Base-by-base conservation (phyloP, 768 basidiomycete species). In the Trametes maxima region DNA sequence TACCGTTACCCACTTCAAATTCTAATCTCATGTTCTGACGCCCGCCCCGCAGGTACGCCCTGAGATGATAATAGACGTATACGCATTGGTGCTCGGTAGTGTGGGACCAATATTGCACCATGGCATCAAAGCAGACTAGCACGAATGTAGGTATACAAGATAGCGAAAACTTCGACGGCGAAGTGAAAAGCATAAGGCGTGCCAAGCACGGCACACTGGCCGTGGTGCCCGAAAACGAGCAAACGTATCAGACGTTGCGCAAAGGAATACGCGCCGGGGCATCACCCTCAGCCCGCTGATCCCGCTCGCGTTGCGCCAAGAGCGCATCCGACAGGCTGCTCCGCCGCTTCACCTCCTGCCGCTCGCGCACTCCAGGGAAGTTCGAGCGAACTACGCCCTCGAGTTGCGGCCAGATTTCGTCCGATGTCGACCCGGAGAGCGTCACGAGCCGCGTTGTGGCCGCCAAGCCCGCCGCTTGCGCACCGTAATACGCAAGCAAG, bases 371-470 rank as follows among this genome's bases (percentile, higher is more conserved):
- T 4, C 71, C 68, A 2, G 91, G 88, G 69, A 90, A 90, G 2
- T 80, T 72, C 24, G 77, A 74, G 52, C 78, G 76, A 22, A 94
- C 77, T 21, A 83, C 76, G 45, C 74, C 74, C 63, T 94, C 92
- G 12, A 96, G 80, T 65, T 87, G 77, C 2, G 91, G 92, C 93
- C 93, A 95, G 64, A 95, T 95, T 73, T 94, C 91, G 68, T 95
- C 90, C 2, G 90, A 92, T 8, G 92, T 91, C 57, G 79, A 75
- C 3, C 94, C 93, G 19, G 81, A 78, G 33, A 96, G 72, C 2
- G 86, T 85, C 45, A 82, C 79, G 11, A 91, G 68, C 53, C 80
- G 80, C 17, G 87, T 72, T 51, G 75, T 77, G 25, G 80, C 74
- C n/a, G 28, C 40, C 19, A 44, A 47, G 19, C 60, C 21, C 16